Evolutionary conservation across 129 eudicot genomes (phyloP).

Genomic region (Mikania micrantha): DNA sequence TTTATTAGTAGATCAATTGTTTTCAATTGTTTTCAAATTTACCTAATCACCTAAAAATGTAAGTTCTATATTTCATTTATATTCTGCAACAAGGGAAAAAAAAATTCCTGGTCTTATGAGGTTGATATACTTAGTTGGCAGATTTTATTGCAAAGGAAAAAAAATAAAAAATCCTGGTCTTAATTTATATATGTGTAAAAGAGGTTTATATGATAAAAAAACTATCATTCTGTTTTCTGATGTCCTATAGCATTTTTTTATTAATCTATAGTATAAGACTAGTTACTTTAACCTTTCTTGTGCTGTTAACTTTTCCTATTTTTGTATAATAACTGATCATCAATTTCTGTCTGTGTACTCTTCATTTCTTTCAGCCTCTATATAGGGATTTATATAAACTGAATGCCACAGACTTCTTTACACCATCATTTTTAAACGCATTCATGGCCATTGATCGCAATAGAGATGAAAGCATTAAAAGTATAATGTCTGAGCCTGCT

Average conservation of each 20-base stretch:
- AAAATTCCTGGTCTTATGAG: conserved; percentile 1
- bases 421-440: conserved; percentile 68
- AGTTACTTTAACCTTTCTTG: neutral
- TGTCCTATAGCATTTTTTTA: neutral
- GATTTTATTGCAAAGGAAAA: neutral
- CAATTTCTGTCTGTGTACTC: conserved; percentile 1
- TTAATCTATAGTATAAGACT: neutral
- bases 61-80: neutral
- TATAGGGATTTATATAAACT: conserved; percentile 57
- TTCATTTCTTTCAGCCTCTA: conserved; percentile 54
- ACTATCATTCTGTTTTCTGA: neutral
- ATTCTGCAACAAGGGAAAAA: neutral
- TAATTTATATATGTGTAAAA: neutral
- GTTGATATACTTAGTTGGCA: neutral
- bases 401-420: conserved; percentile 66
- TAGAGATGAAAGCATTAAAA: conserved; percentile 60
- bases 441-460: conserved; percentile 29
- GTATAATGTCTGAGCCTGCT: conserved; percentile 70
- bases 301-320: neutral
- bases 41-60: neutral
- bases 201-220: neutral
- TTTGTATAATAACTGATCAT: neutral
- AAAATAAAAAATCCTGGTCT: neutral
- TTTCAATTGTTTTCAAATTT: neutral
- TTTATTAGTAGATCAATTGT: neutral